Percentiles rank a stretch among this genome's conserved stretches.
These are phyloP conservation scores for Aspergillus oerlinghausenensis DNA, from an alignment of 2,329 filamentous ascomycete species.

Conservation along the genomic window DNA sequence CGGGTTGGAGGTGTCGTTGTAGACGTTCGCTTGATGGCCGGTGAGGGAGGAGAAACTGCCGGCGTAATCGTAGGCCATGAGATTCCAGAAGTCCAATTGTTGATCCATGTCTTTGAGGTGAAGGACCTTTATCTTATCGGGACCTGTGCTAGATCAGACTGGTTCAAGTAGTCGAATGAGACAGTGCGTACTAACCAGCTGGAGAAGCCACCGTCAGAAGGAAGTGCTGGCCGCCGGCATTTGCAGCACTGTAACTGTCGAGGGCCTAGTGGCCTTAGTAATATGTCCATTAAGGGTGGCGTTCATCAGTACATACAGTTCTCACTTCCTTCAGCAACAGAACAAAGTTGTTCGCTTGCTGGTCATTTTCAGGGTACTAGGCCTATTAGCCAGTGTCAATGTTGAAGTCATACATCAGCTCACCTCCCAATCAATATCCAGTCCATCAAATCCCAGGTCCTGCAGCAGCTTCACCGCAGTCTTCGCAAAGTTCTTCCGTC, in stretches of 20 bases:
- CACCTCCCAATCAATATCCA: conserved; percentile 43
- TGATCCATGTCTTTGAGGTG: conserved; percentile 43
- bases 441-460: conserved; percentile 63
- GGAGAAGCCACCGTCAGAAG: conserved; percentile 46
- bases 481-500: conserved; percentile 61
- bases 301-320: conserved; percentile 19
- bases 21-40: conserved; percentile 80
- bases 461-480: conserved; percentile 69
- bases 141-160: conserved; percentile 23
- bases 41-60: conserved; percentile 71
- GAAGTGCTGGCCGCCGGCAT: conserved; percentile 39
- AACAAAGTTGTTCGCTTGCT: conserved; percentile 34
- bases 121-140: conserved; percentile 41
- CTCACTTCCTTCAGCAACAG: conserved; percentile 29
- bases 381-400: background rate
- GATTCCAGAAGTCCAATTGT: conserved; percentile 50
- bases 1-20: conserved; percentile 54
- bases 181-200: conserved; percentile 27
- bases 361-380: conserved; percentile 30
- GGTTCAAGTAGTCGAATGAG: background rate
- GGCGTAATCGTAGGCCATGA: conserved; percentile 82
- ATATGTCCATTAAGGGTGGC: no score
- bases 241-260: conserved; percentile 36
- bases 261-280: conserved; percentile 27
- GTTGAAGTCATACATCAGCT: background rate